Evolutionary conservation across 257 asterid genomes (phyloP).

Genomic region (Mentha longifolia): DNA sequence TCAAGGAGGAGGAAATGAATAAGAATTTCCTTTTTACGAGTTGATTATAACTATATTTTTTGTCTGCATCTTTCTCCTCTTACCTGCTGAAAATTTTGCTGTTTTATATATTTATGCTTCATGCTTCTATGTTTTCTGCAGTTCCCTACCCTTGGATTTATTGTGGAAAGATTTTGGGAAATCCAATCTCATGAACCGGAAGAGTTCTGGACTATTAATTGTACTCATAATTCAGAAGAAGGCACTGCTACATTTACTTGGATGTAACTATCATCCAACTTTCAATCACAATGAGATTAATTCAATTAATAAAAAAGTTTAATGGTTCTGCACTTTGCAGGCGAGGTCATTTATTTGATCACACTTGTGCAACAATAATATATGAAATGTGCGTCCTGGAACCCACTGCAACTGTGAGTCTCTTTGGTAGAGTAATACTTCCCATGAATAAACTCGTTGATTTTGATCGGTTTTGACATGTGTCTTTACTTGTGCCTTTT

Average conservation of each 20-base stretch:
- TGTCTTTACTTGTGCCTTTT: constrained; percentile 25
- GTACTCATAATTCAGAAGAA: constrained; percentile 85
- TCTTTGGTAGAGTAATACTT: constrained; percentile 25
- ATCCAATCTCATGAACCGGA: constrained; percentile 93
- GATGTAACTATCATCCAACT: constrained; percentile 64
- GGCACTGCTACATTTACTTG: constrained; percentile 85
- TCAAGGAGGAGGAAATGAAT: constrained; percentile 24
- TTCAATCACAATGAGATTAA: constrained; percentile 24
- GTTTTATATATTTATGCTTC: constrained; percentile 22
- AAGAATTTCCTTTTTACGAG: constrained; percentile 13
- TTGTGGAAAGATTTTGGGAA: constrained; percentile 98
- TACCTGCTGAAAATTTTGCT: constrained; percentile 19
- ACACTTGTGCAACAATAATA: constrained; percentile 78
- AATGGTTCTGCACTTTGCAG: constrained; percentile 50
- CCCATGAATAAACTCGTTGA: constrained; percentile 20
- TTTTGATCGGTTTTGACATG: constrained; percentile 13
- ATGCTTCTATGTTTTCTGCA: constrained; percentile 44
- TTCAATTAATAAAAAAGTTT: constrained; percentile 24
- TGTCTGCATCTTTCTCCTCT: constrained; percentile 20
- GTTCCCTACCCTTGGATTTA: constrained; percentile 97
- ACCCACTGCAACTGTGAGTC: constrained; percentile 90
- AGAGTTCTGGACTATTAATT: constrained; percentile 96
- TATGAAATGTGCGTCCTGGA: constrained; percentile 92
- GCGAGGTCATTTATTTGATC: constrained; percentile 96
- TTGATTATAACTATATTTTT: constrained; percentile 17